Evolutionary conservation across 2,329 filamentous ascomycete species (phyloP).

Genomic region (Phyllosticta citriasiana): DNA sequence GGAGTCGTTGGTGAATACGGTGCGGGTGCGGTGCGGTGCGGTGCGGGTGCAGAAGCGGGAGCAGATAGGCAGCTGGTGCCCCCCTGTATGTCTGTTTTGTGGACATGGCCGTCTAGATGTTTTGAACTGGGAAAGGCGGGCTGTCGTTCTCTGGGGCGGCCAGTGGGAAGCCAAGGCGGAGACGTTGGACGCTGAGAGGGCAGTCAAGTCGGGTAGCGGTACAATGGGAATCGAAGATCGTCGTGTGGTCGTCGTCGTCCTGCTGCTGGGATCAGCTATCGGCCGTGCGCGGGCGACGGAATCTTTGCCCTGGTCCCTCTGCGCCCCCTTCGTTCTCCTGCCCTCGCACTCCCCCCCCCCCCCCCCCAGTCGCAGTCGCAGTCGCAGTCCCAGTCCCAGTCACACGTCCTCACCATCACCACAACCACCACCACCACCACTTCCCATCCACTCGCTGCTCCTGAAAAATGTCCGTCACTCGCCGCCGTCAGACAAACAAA

Average conservation of each 20-base stretch:
- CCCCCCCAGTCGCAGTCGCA: background rate
- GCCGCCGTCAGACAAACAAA: background rate
- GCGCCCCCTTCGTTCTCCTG: conserved; percentile 11
- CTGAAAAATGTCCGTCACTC: too few species aligned
- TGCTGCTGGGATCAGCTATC: background rate
- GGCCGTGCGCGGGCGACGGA: background rate
- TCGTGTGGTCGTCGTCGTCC: background rate
- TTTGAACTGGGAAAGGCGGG: conserved; percentile 9
- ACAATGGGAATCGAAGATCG: conserved; percentile 10
- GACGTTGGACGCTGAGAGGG: conserved; percentile 1
- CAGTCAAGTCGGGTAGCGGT: background rate
- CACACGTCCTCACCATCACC: too few species aligned
- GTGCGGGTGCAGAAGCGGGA: conserved; percentile 21
- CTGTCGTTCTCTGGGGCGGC: conserved; percentile 5
- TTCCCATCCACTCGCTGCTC: too few species aligned
- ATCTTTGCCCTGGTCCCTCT: background rate
- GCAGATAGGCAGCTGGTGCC: conserved; percentile 14
- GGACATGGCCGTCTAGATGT: background rate
- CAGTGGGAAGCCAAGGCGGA: conserved; percentile 11
- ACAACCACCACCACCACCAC: too few species aligned
- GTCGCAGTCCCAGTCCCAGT: too few species aligned
- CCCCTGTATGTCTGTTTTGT: conserved; percentile 19
- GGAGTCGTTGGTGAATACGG: conserved; percentile 6
- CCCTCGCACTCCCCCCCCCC: background rate
- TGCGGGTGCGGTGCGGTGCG: conserved; percentile 19